Evolutionary conservation across 495 filamentous ascomycete species (phyloP).

Genomic region (Podospora anserina): DNA sequence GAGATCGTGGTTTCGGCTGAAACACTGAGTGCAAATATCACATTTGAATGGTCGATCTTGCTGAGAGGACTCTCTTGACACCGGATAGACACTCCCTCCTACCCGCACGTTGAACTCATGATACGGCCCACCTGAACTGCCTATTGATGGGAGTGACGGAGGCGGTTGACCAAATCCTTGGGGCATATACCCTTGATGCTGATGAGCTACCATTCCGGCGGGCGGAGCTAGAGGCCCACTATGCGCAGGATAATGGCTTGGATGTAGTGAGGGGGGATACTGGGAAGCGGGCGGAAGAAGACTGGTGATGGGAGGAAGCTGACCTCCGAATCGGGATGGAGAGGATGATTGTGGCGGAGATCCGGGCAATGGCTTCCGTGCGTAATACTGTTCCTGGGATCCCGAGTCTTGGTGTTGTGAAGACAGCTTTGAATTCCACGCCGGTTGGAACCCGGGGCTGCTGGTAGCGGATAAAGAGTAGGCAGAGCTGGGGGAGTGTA

Average conservation of each 20-base stretch:
- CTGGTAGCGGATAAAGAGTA: not conserved
- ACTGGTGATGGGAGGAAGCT: slow-evolving; percentile 26
- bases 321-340: slow-evolving; percentile 12
- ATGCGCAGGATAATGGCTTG: not conserved
- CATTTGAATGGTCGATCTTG: slow-evolving; percentile 90
- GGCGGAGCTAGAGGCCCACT: not conserved
- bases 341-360: slow-evolving; percentile 10
- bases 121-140: slow-evolving; percentile 8
- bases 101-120: slow-evolving; percentile 16
- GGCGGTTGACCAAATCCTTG: not conserved
- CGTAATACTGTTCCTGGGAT: not conserved
- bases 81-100: slow-evolving; percentile 9
- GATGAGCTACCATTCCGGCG: not conserved
- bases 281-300: slow-evolving; percentile 11
- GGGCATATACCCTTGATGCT: not conserved
- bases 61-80: slow-evolving; percentile 17
- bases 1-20: slow-evolving; percentile 95
- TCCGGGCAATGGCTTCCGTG: slow-evolving; percentile 14
- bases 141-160: not conserved
- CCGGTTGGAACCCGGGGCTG: slow-evolving; percentile 2
- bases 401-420: not conserved
- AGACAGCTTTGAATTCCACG: not conserved
- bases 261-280: slow-evolving; percentile 6
- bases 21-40: slow-evolving; percentile 85
- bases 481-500: not conserved